Conservation (phyloP, 345 rosid genomes). For the Populus nigra region DNA sequence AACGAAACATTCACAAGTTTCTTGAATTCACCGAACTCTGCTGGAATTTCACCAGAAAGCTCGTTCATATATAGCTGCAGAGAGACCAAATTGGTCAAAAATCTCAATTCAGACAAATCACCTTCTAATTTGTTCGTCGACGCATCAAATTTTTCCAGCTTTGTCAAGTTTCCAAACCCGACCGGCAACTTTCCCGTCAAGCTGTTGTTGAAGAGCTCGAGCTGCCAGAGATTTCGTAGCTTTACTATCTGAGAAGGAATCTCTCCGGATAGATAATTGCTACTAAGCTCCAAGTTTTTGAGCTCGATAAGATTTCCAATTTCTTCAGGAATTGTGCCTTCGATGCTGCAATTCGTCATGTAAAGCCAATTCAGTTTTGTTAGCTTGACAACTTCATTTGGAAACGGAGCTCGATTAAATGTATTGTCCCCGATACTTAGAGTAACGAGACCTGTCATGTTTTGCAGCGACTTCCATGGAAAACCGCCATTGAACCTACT, state of each 20-base stretch:
- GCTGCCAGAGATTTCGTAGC: constrained; percentile 57
- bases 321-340: constrained; percentile 53
- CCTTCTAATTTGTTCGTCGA: constrained; percentile 59
- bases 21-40: constrained; percentile 63
- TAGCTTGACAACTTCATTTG: constrained; percentile 41
- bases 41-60: constrained; percentile 66
- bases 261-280: constrained; percentile 45
- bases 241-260: constrained; percentile 61
- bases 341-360: constrained; percentile 58
- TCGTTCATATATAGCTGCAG: constrained; percentile 58
- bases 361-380: constrained; percentile 57
- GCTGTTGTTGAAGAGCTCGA: constrained; percentile 60
- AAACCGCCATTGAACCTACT: constrained; percentile 65
- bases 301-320: constrained; percentile 66
- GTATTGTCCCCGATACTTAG: constrained; percentile 71
- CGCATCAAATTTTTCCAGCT: constrained; percentile 59
- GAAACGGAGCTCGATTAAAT: constrained; percentile 49
- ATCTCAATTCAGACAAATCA: constrained; percentile 51
- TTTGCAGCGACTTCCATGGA: constrained; percentile 65
- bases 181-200: constrained; percentile 65
- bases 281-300: constrained; percentile 50
- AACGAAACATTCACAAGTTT: constrained; percentile 66
- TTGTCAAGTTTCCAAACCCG: constrained; percentile 63
- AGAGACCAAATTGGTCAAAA: constrained; percentile 52
- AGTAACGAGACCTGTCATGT: constrained; percentile 43